Base-by-base conservation (phyloP, 768 basidiomycete species). In the Trametes maxima region DNA sequence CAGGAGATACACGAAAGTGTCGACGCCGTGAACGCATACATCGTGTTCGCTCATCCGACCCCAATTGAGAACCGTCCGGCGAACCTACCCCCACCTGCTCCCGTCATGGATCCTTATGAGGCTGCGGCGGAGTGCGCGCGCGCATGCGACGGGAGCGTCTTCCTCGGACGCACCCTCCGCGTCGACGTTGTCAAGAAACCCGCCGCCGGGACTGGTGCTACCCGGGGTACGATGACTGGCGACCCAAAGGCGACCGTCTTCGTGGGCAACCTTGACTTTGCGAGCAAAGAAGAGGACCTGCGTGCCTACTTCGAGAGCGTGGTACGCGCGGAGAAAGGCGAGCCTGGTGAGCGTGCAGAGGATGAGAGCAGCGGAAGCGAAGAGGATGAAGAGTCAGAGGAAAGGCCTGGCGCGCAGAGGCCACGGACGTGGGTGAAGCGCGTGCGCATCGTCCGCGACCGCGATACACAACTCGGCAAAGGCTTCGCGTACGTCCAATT, bases 401-500 rank as follows among this genome's bases (percentile, higher is more conserved):
- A 72, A 60, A 21, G 65, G 65, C 16, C 12, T 22, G 57, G 52
- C 7, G 48, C 5, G n/a, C 49, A 56, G 48, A 82, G 78, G 62
- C 70, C 70, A 7, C 72, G 73, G 43, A 72, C 80, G 14, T 94
- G 90, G 90, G 92, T 95, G 17, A 85, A 82, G 8, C 85, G 84
- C 37, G 94, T 97, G n/a, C 83, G 96, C 44, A 86, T 97, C 67
- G 82, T 97, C 53, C 82, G 92, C 48, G 96, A 98, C 72, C 86
- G 85, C 66, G 93, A 91, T 60, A 97, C 94, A 1, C 94, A 94
- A 66, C 82, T 98, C 14, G 96, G 95, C 13, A 97, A 96, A 75
- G 95, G 95, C 5, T 95, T 98, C 72, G 94, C 90, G 11, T 97
- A 98, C 69, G 87, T 98, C 19, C 88, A 94, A 67, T 92, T 98